Evolutionary conservation across 768 basidiomycete genomes (phyloP).

Genomic region (Suillus alpinus): DNA sequence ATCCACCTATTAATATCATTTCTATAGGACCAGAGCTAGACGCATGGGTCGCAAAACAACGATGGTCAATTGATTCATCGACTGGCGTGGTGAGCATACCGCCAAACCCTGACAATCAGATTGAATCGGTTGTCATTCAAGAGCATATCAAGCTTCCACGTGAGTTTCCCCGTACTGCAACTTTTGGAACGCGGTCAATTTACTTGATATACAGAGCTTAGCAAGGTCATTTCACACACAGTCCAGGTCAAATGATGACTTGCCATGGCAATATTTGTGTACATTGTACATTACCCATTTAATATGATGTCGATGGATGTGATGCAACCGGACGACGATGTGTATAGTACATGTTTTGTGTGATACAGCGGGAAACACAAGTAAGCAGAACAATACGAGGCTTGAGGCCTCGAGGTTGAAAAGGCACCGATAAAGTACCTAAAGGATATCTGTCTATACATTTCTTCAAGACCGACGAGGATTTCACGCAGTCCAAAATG

Average conservation of each 20-base stretch:
- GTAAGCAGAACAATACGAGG: not conserved
- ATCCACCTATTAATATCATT: not conserved
- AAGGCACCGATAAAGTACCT: no score
- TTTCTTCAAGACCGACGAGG: not conserved
- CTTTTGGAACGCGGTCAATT: not conserved
- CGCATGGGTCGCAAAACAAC: constrained; percentile 59
- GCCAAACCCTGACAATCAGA: constrained; percentile 84
- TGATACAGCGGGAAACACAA: not conserved
- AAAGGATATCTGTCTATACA: not conserved
- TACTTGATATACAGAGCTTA: constrained; percentile 50
- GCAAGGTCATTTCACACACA: constrained; percentile 74
- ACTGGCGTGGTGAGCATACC: constrained; percentile 65
- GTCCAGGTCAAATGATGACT: constrained; percentile 46
- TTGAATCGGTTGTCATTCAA: constrained; percentile 80
- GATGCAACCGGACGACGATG: not conserved
- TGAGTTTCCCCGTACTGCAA: constrained; percentile 37
- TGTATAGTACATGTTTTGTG: not conserved
- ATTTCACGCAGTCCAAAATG: constrained; percentile 43
- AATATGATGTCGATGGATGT: not conserved
- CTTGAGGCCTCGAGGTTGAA: not conserved
- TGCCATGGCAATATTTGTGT: constrained; percentile 1
- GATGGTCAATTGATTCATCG: constrained; percentile 59
- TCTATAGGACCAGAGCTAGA: constrained; percentile 52
- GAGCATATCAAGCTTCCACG: constrained; percentile 80
- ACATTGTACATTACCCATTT: not conserved